Base-by-base conservation (phyloP, 768 basidiomycete genomes). In the Lentinula aciculospora region DNA sequence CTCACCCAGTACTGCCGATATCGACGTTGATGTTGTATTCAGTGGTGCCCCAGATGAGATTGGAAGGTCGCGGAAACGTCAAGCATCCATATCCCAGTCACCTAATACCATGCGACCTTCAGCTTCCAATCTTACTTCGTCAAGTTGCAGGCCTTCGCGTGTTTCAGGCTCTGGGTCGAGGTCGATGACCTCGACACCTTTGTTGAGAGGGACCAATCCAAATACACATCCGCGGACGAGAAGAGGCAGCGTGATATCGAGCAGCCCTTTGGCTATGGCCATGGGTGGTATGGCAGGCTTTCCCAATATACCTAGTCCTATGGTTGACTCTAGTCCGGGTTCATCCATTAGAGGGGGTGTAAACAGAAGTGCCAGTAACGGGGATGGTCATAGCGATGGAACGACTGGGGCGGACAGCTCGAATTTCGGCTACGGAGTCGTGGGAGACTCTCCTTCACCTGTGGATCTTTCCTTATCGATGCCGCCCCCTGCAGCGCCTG, bases 401-500 rank as follows among this genome's bases (percentile, higher is more conserved):
- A 44, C 17, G 6, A 2, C 25, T 21, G n/a, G 5, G 48, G 49
- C 5, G 44, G 40, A 42, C 40, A 42, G 12, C 21, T 19, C 15
- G 23, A 34, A 32, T 42, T 4, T 29, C 15, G 28, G 39, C 17
- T 23, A n/a, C 27, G 53, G 31, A 32, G 6, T 29, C 23, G 46
- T 64, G 15, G 68, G 66, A 10, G 87, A 89, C 64, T 84, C 88
- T 0, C 92, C 94, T 0, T 92, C 89, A 4, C 93, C 94, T 2
- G 92, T 96, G 1, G 94, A 96, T 71, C 54, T 55, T 31, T 53
- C 51, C 4, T 70, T 90, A 19, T 79, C 84, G 9, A 94, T 95
- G 92, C 92, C 92, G 1, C 93, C 94, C 0, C 91, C 92, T 7
- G 89, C 89, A 8, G 69, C 78, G 5, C 76, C 77, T 25, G 45